Base-by-base conservation (phyloP, 129 eudicot genomes). In the Tagetes patula region DNA sequence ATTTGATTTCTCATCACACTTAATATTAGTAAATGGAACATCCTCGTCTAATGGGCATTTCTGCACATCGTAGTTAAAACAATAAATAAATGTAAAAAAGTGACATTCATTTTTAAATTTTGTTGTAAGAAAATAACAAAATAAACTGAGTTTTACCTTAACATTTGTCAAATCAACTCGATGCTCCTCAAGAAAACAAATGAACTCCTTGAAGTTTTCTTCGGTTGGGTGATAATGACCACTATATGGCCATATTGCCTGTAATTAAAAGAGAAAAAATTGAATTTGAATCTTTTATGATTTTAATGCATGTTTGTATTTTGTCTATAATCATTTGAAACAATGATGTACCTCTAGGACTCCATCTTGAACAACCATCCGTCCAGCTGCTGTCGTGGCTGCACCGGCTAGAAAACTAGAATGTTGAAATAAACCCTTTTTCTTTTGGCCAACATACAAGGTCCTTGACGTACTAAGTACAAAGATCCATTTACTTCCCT, bases 401-500 rank as follows among this genome's bases (percentile, higher is more conserved):
- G 86, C 99, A 39, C 99, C 99, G 14, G 99, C 89, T 54, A 94
- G 64, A 75, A 94, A 94, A 77, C 99, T 94, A 13, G 99, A 94
- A 77, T 94, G 99, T 59, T 94, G 99, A 77, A 94, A 90, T 20
- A 60, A 62, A 33, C 97, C 96, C 67, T 86, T 94, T 64, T 79
- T 72, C 80, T 94, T 94, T 75, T 83, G 80, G 4, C 91, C 99
- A 34, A 90, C 91, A 30, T 94, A 94, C 50, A 94, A 82, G 11
- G 31, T 59, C 70, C 88, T 84, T 4, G 96, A 86, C 11, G 99
- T 84, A 74, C 99, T 88, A 14, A 94, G 89, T 11, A 94, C 99
- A 82, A 94, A 94, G 58, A 94, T 94, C 97, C 97, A 94, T 80
- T 90, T 94, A 11, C 82, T 81, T 20, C 89, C 96, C 42, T 82